Base-by-base conservation (phyloP, 345 rosid species). In the Sisymbrium altissimum region DNA sequence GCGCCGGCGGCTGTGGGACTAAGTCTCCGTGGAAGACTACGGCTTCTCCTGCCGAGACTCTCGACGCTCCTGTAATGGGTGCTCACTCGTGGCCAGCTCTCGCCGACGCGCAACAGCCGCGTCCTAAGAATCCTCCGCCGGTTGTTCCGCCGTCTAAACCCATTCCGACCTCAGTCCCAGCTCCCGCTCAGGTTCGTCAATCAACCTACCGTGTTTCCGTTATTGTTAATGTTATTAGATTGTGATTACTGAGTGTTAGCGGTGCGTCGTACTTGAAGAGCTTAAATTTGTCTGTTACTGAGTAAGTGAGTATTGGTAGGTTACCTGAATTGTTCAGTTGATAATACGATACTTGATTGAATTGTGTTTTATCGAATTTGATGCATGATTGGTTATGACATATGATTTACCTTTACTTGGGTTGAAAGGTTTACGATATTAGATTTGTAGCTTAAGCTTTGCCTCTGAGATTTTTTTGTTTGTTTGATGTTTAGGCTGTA, bases 61-160 rank as follows among this genome's bases (percentile, higher is more conserved):
- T 65, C 14, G 98, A 84, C 45, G 86, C 88, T 74, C 81, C 90
- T 2, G 92, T 87, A 40, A 86, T 88, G 89, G 87, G 91, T 6
- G 84, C 88, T 46, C 88, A 89, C 58, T 82, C 92, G 9, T 91
- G 98, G 98, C 98, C 97, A 15, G 91, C 97, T 3, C 95, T 94
- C 21, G 80, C 85, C 38, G 91, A 87, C 49, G 86, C 87, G 8
- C 96, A 84, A 14, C 92, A 83, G 15, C 81, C 73, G 30, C 87
- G 85, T 36, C 74, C 89, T 2, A 84, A 78, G 76, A 78, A 33
- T 67, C 54, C 76, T 23, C 63, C 72, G 48, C 46, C 64, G 41
- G 46, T 74, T 9, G 82, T 68, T 25, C 83, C 53, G 53, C 64
- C 78, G 45, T 61, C 79, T 63, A 79, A 78, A 5, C 30, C 13